These are phyloP conservation scores for Paecilomyces fulvus DNA, from an alignment of 2,329 filamentous ascomycete species.

Conservation along the genomic window DNA sequence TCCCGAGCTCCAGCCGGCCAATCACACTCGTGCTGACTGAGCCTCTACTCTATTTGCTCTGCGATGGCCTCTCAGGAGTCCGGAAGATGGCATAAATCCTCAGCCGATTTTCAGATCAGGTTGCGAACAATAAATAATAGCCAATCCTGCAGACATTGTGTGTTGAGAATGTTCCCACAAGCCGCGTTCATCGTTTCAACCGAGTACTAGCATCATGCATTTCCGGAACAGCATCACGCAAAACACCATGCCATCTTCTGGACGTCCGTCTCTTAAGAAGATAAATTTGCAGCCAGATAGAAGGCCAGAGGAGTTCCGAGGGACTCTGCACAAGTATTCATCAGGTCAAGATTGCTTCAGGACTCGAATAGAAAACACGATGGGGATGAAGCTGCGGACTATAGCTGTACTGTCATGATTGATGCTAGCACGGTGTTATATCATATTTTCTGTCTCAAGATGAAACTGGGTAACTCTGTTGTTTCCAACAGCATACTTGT, in stretches of 20 bases:
- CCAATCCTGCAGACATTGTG: not conserved
- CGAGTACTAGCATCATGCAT: not conserved
- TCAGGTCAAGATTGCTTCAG: too few species aligned
- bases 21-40: not conserved
- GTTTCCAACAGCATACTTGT: not conserved
- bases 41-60: not conserved
- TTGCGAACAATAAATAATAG: not conserved
- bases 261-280: not conserved
- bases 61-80: too few species aligned
- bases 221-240: not conserved
- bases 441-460: not conserved
- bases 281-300: too few species aligned
- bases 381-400: too few species aligned
- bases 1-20: not conserved
- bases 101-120: not conserved
- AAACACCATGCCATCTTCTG: not conserved
- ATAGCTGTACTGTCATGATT: too few species aligned
- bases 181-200: not conserved
- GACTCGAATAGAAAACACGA: too few species aligned
- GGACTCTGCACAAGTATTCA: too few species aligned
- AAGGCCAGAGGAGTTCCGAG: too few species aligned
- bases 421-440: not conserved
- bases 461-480: not conserved
- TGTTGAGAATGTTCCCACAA: not conserved
- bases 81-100: not conserved